Evolutionary conservation across 2,329 filamentous ascomycete genomes (phyloP), one percentile per base, ranked within the genome.

Genomic region (Aspergillus novoparasiticus): DNA sequence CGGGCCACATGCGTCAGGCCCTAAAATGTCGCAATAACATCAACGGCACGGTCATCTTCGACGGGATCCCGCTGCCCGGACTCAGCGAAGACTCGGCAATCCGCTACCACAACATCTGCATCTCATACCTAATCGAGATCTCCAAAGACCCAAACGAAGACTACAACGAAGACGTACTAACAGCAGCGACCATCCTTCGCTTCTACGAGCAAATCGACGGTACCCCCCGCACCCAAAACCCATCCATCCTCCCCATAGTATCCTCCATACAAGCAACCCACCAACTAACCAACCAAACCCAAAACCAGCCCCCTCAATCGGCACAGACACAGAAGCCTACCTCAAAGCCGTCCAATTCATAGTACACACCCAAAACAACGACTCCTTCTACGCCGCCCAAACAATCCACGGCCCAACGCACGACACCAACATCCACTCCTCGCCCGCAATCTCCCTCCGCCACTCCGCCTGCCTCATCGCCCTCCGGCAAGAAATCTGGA

Each of bases 191-290:
- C 36, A 85, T 88, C 11, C 77, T 88, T 2, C 79, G 86, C 1
- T 83, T 85, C 2, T 79, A 86, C 23, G 85, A 88, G 70, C 86
- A 88, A 66, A 82, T 88, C 63, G 82, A 86, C 58, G 80, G 83
- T 62, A 16, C 11, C 11, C 11, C 11, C 32, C 30, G 10, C 11
- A 2, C 32, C 11, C 11, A 12, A 12, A 36, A 5, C 26, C 26
- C 26, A 28, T 8, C 5, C 30, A 32, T 32, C 30, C 30, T 11
- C 9, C 30, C 11, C 30, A 34, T 34, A 34, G 4, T 34, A 34
- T 34, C 32, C 1, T 32, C 30, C 82, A 84, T 83, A 12, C 45
- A 53, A 79, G 4, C 23, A 26, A 26, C 23, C 23, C 23, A 26
- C 23, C 23, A 26, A 26, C 23, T 26, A 26, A 26, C 23, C 23